Evolutionary conservation across 352 stramenopile species (phyloP), one percentile per base, ranked within the genome.

Genomic region (Phytophthora quininea): DNA sequence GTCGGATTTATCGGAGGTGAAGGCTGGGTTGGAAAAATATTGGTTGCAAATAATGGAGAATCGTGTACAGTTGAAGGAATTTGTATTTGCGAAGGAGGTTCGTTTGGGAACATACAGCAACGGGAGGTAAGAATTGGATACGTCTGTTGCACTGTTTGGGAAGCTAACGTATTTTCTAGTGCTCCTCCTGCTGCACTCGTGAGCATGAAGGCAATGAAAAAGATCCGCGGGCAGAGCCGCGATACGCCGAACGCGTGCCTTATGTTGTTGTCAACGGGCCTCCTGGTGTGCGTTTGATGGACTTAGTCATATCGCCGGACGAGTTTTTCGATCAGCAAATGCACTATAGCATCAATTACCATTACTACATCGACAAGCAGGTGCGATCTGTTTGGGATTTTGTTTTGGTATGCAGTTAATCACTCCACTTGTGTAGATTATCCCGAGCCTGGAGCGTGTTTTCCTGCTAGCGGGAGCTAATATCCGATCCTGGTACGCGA

Each of bases 331-430:
- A 77, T 55, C 82, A 80, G 46, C 46, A 64, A 37, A 68, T 67
- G 56, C 71, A 62, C 12, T 66, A 87, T 59, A 78, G 74, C n/a
- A 75, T 98, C 62, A 97, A 98, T 64, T 88, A 93, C 54, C 87
- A 97, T 65, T 98, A 98, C 77, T 98, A 98, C 73, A 95, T 98
- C 62, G 79, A 91, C 59, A 97, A 97, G 62, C 88, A 93, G 75
- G 82, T 92, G 57, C 42, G 62, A 32, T 12, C 10, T 48, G 19
- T 0, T 29, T 69, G 7, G 19, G 19, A 24, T 24, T 24, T 24
- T 24, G 19, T 24, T 24, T 24, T 24, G 19, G 19, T 24, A 24
- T 24, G 19, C 38, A 46, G 19, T 14, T 46, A 46, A 46, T 46
- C 11, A 42, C 19, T 38, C 8, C 2, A 52, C 47, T 33, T 6